Conservation (phyloP, 1,284 basidiomycete genomes). For the Cystobasidium pallidum region DNA sequence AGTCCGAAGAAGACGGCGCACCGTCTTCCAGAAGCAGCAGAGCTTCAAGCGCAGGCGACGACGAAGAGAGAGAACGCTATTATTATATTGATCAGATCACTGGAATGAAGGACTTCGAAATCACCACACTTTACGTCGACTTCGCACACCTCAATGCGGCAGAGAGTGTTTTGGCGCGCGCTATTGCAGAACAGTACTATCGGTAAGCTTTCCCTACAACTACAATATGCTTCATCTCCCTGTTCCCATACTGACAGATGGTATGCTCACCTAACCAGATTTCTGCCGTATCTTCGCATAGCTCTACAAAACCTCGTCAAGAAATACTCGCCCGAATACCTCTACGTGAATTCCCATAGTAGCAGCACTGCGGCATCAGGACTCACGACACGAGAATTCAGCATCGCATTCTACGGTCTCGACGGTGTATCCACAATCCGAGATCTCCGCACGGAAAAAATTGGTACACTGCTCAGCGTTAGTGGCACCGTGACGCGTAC, state of each 20-base stretch:
- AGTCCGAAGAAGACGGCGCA: constrained; percentile 15
- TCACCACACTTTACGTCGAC: constrained; percentile 95
- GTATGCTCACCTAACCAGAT: constrained; percentile 57
- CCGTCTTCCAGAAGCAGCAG: constrained; percentile 21
- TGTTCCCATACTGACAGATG: neutral
- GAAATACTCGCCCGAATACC: constrained; percentile 85
- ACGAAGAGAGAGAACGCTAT: constrained; percentile 54
- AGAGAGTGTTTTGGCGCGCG: constrained; percentile 88
- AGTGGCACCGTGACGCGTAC: constrained; percentile 96
- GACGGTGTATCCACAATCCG: constrained; percentile 77
- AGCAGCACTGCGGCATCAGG: constrained; percentile 64
- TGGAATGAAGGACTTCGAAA: constrained; percentile 86
- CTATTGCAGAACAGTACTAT: constrained; percentile 93
- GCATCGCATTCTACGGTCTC: constrained; percentile 93
- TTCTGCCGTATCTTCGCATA: constrained; percentile 88
- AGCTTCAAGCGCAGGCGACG: constrained; percentile 20
- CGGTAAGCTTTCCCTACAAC: constrained; percentile 62
- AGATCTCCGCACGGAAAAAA: constrained; percentile 88
- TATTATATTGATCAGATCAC: constrained; percentile 63
- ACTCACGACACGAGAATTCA: constrained; percentile 88
- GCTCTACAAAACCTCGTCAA: constrained; percentile 87
- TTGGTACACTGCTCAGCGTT: constrained; percentile 90
- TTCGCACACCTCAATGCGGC: constrained; percentile 85
- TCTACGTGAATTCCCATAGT: constrained; percentile 75
- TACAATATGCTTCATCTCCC: neutral